phyloP scores from a whole-genome alignment of 2,329 filamentous ascomycete species.

The Fusarium kyushuense region DNA sequence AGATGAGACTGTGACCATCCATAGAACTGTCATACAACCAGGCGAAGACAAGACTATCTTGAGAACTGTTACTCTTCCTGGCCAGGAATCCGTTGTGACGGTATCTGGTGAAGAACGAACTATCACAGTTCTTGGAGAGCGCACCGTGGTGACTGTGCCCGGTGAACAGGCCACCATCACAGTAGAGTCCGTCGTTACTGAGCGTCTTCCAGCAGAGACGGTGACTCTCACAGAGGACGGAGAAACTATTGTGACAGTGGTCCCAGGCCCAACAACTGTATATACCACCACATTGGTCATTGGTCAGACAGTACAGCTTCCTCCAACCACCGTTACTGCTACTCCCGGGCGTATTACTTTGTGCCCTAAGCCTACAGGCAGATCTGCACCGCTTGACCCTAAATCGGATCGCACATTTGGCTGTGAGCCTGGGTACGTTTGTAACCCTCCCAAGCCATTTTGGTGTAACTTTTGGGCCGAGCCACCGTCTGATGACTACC shows the following conservation, averaged over 20 bases:
- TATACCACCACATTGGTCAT: constrained; percentile 50
- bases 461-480: constrained; percentile 65
- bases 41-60: constrained; percentile 33
- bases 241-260: constrained; percentile 48
- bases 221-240: constrained; percentile 51
- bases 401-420: constrained; percentile 64
- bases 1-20: constrained; percentile 32
- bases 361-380: constrained; percentile 61
- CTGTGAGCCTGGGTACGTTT: constrained; percentile 65
- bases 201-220: constrained; percentile 47
- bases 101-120: constrained; percentile 42
- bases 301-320: constrained; percentile 47
- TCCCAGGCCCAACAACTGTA: constrained; percentile 46
- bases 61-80: constrained; percentile 45
- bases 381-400: constrained; percentile 48
- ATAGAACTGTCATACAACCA: constrained; percentile 29
- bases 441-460: constrained; percentile 62
- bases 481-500: constrained; percentile 59
- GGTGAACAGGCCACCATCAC: constrained; percentile 45
- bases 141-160: constrained; percentile 40
- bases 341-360: constrained; percentile 52
- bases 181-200: constrained; percentile 51
- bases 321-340: constrained; percentile 48
- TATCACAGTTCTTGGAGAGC: constrained; percentile 43
- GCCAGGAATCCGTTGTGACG: constrained; percentile 37